Evolutionary conservation across 1,139 yeast species (phyloP).

Genomic region (Fermentozyma sake): DNA sequence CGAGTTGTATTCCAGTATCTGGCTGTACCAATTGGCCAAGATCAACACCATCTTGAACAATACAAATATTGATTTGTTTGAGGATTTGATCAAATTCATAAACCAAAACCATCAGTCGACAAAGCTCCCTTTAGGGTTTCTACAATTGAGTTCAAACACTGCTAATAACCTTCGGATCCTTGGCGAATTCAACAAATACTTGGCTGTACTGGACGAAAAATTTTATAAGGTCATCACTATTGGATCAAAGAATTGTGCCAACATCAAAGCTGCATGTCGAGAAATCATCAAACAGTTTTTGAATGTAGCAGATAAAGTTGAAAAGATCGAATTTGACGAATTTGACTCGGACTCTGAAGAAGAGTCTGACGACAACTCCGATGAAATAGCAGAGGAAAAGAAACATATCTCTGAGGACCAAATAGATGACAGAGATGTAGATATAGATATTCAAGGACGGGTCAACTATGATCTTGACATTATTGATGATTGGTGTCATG

Average conservation of each 20-base stretch:
- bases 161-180: conserved; percentile 52
- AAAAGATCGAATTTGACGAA: conserved; percentile 10
- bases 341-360: conserved; percentile 10
- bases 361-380: conserved; percentile 12
- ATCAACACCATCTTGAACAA: conserved; percentile 35
- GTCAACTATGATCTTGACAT: conserved; percentile 50
- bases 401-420: conserved; percentile 8
- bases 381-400: conserved; percentile 11
- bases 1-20: conserved; percentile 32
- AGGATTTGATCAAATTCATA: conserved; percentile 27
- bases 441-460: conserved; percentile 21
- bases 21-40: conserved; percentile 33
- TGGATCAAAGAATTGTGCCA: conserved; percentile 38
- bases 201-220: conserved; percentile 9
- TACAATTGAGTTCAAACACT: conserved; percentile 52
- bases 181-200: conserved; percentile 32
- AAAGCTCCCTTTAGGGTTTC: conserved; percentile 40
- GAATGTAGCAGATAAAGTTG: conserved; percentile 4
- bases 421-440: conserved; percentile 8
- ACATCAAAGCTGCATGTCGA: conserved; percentile 36
- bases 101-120: conserved; percentile 6
- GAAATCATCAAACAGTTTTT: conserved; percentile 33
- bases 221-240: conserved; percentile 30
- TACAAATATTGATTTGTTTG: conserved; percentile 36
- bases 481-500: conserved; percentile 51